Evolutionary conservation across 2,329 filamentous ascomycete genomes (phyloP).

Genomic region (Epichloe aotearoae): DNA sequence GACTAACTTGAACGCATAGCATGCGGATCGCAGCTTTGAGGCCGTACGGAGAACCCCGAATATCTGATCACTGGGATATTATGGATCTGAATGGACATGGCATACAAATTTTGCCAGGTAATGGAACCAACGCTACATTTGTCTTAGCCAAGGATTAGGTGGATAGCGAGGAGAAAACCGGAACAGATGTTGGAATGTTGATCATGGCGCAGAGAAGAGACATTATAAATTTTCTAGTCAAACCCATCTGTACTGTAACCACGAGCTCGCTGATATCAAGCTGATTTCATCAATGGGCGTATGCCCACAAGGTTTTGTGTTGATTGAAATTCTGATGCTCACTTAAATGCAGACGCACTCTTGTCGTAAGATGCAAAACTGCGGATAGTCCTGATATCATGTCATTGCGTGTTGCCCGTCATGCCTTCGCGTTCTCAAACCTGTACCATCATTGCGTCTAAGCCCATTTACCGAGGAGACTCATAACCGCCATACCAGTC

Average conservation of each 20-base stretch:
- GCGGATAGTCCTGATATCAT: not conserved
- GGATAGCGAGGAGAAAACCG: not conserved
- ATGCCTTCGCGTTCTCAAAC: not conserved
- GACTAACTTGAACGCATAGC: slow-evolving; percentile 9
- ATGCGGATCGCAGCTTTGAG: slow-evolving; percentile 29
- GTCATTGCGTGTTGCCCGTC: not conserved
- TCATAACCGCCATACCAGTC: slow-evolving; percentile 54
- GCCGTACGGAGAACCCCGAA: slow-evolving; percentile 27
- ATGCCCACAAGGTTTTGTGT: not conserved
- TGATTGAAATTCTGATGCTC: not conserved
- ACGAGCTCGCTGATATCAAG: not conserved
- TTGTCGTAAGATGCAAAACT: not conserved
- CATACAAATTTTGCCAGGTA: slow-evolving; percentile 22
- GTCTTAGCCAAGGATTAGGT: not conserved
- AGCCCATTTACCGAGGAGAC: slow-evolving; percentile 63
- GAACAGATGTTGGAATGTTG: not conserved
- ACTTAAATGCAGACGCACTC: not conserved
- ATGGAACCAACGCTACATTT: slow-evolving; percentile 14
- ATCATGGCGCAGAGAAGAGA: not conserved
- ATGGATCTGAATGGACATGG: slow-evolving; percentile 16
- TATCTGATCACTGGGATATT: slow-evolving; percentile 29
- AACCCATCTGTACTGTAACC: not conserved
- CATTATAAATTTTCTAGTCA: not conserved
- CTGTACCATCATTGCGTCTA: slow-evolving; percentile 18
- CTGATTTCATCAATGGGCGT: not conserved